A percentile compares a stretch with the other conserved stretches of the same genome.
These are phyloP conservation scores for Chenopodium album DNA, from an alignment of 148 eudicot species.

Conservation along the genomic window DNA sequence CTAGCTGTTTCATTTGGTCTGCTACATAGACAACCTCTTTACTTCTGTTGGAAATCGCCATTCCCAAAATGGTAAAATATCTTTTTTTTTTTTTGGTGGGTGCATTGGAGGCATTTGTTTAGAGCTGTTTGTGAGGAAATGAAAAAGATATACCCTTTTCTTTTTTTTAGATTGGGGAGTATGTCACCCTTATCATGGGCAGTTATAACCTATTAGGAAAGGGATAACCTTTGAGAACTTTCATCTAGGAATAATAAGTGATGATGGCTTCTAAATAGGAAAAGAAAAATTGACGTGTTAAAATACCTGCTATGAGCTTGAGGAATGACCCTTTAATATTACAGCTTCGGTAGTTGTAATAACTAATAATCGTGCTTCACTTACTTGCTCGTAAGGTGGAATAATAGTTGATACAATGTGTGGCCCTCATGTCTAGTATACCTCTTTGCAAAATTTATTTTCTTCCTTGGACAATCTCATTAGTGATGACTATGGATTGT, in stretches of 20 bases:
- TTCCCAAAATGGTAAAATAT: neutral
- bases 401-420: no score
- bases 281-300: neutral
- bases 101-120: neutral
- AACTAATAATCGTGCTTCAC: no score
- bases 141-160: neutral
- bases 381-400: no score
- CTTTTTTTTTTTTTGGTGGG: neutral
- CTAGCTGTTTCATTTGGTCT: neutral
- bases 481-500: neutral
- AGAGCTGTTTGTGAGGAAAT: neutral
- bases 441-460: no score
- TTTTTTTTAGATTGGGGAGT: neutral
- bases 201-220: neutral
- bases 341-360: no score
- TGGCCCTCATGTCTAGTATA: no score
- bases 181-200: neutral
- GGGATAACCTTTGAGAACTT: neutral
- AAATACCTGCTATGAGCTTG: no score
- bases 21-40: neutral
- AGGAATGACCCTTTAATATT: no score
- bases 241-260: neutral
- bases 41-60: neutral
- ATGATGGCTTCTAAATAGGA: neutral
- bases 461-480: neutral